A percentile compares a stretch with the other conserved stretches of the same genome.
Conservation (phyloP, 768 basidiomycete genomes). For the Mycena alexandri region DNA sequence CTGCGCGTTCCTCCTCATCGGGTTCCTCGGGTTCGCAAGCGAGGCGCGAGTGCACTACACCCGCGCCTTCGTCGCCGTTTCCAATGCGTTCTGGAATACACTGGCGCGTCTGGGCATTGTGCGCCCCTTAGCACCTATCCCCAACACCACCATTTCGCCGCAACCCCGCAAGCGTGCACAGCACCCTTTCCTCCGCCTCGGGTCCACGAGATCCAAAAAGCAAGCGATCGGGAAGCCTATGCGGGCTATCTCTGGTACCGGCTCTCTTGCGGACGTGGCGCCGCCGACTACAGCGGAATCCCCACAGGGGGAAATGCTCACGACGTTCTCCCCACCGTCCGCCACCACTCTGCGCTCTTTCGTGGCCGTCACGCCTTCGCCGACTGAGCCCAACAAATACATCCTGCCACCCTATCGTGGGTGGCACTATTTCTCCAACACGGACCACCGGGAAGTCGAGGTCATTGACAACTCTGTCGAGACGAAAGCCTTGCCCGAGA, state of each 20-base stretch:
- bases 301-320: conserved; percentile 14
- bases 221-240: conserved; percentile 8
- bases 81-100: conserved; percentile 25
- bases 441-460: neutral
- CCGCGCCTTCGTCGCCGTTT: neutral
- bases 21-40: conserved; percentile 64
- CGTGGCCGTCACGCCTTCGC: neutral
- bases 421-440: conserved; percentile 16
- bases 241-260: conserved; percentile 9
- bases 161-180: neutral
- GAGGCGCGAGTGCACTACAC: conserved; percentile 62
- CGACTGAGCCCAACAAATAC: neutral
- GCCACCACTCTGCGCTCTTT: neutral
- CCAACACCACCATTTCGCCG: neutral
- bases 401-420: conserved; percentile 12
- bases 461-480: neutral
- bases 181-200: conserved; percentile 4
- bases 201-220: neutral
- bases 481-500: neutral
- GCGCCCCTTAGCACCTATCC: conserved; percentile 13
- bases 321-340: conserved; percentile 36
- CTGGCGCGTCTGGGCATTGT: conserved; percentile 4
- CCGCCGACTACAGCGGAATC: too few relatives aligned
- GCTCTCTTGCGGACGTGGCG: conserved; percentile 30
- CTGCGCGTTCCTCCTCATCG: conserved; percentile 62